phyloP scores from a whole-genome alignment of 2,329 filamentous ascomycete species.

The Penicillium concentricum region DNA sequence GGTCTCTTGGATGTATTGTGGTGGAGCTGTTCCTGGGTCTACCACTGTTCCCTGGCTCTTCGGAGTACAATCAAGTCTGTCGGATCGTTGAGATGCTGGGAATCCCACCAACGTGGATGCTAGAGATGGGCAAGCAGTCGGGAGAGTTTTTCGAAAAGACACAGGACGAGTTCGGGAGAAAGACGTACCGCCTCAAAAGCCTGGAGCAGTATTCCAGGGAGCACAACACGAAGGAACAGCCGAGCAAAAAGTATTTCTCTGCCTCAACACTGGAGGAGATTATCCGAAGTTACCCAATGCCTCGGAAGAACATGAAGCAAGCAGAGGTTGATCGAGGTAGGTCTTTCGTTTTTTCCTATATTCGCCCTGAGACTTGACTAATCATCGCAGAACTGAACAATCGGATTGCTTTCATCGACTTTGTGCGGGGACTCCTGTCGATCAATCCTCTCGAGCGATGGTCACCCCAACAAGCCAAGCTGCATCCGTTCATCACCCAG shows the following conservation, averaged over 20 bases:
- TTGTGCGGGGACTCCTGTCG: slow-evolving; percentile 86
- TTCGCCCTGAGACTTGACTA: neutral
- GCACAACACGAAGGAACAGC: slow-evolving; percentile 94
- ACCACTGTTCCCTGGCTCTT: slow-evolving; percentile 92
- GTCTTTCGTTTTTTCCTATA: slow-evolving; percentile 24
- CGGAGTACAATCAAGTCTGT: slow-evolving; percentile 97
- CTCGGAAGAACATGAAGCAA: slow-evolving; percentile 98
- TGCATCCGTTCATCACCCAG: slow-evolving; percentile 98
- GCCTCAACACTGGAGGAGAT: slow-evolving; percentile 93
- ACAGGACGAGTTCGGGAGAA: slow-evolving; percentile 86
- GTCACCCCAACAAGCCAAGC: slow-evolving; percentile 95
- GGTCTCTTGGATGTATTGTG: slow-evolving; percentile 97
- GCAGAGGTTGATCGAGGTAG: slow-evolving; percentile 92
- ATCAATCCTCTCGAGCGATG: slow-evolving; percentile 96
- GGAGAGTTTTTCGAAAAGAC: slow-evolving; percentile 96
- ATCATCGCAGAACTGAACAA: slow-evolving; percentile 87
- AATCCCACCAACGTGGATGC: slow-evolving; percentile 96
- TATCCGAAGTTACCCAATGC: slow-evolving; percentile 97
- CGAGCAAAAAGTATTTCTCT: slow-evolving; percentile 99
- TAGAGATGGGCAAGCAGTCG: slow-evolving; percentile 97
- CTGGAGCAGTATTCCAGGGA: slow-evolving; percentile 98
- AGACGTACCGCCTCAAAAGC: slow-evolving; percentile 87
- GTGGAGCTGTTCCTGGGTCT: slow-evolving; percentile 95
- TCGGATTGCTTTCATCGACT: slow-evolving; percentile 94
- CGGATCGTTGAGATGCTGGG: slow-evolving; percentile 98